Conservation (phyloP, 768 basidiomycete species). For the Agaricus subrufescens region DNA sequence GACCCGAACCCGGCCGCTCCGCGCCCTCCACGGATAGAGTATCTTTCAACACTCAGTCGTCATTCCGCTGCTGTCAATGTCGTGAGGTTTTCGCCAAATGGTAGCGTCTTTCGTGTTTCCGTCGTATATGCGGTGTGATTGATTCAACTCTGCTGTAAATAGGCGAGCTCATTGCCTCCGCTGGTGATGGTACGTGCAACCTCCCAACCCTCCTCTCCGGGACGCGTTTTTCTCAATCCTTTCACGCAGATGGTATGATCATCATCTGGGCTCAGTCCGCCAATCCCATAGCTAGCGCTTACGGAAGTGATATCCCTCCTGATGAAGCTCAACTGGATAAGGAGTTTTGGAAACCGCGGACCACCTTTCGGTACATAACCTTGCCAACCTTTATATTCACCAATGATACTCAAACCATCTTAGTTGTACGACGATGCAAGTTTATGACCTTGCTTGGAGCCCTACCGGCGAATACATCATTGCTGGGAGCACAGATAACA, state of each 20-base stretch:
- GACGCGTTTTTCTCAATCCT: conserved; percentile 12
- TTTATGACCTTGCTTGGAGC: conserved; percentile 98
- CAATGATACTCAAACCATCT: background rate
- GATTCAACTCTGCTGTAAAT: conserved; percentile 6
- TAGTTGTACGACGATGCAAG: conserved; percentile 92
- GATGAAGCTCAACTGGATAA: conserved; percentile 88
- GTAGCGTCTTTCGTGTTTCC: conserved; percentile 31
- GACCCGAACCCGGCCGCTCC: conserved; percentile 23
- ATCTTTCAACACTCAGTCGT: conserved; percentile 87
- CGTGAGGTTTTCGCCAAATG: conserved; percentile 92
- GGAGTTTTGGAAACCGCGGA: conserved; percentile 91
- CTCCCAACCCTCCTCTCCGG: conserved; percentile 3
- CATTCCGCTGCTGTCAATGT: conserved; percentile 97
- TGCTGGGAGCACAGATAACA: conserved; percentile 96
- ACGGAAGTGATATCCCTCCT: conserved; percentile 74
- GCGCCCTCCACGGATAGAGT: conserved; percentile 83
- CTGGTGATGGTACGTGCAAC: conserved; percentile 81
- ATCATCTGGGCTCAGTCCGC: conserved; percentile 91
- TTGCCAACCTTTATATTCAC: background rate
- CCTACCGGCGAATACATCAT: conserved; percentile 92
- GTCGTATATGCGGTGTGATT: conserved; percentile 1
- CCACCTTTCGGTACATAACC: conserved; percentile 62
- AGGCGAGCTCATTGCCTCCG: conserved; percentile 93
- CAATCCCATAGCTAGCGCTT: conserved; percentile 62
- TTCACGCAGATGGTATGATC: conserved; percentile 83